phyloP scores from a whole-genome alignment of 2,329 filamentous ascomycete species.

The Aotearoamyces nothofagi region DNA sequence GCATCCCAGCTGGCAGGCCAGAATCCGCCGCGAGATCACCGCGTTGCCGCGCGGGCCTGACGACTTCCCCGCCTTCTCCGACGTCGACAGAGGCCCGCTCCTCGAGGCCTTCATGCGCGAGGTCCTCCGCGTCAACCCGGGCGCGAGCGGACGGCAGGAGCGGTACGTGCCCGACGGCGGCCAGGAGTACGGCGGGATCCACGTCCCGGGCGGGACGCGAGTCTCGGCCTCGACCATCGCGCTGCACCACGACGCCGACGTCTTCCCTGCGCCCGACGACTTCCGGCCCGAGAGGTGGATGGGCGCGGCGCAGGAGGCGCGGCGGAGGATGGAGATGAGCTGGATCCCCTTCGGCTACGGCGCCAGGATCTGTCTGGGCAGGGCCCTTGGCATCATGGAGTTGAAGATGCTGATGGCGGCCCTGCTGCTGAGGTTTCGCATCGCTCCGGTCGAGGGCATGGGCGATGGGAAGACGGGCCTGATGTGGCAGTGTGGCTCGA shows the following conservation, averaged over 20 bases:
- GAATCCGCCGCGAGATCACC: too few species aligned
- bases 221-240: background rate
- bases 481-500: too few species aligned
- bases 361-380: background rate
- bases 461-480: too few species aligned
- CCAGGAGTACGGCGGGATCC: conserved; percentile 20
- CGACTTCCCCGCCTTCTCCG: too few species aligned
- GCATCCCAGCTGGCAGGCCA: too few species aligned
- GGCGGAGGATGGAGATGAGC: background rate
- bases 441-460: too few species aligned
- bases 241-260: conserved; percentile 19
- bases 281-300: conserved; percentile 21
- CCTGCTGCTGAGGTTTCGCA: background rate
- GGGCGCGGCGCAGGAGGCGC: background rate
- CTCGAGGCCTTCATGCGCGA: conserved; percentile 43
- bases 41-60: too few species aligned
- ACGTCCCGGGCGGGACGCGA: background rate
- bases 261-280: conserved; percentile 10
- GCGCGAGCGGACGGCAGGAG: conserved; percentile 39
- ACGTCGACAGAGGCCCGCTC: conserved; percentile 32
- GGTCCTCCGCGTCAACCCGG: conserved; percentile 37
- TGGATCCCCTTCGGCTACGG: background rate
- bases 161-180: conserved; percentile 30
- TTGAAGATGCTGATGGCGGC: background rate
- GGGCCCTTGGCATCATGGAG: background rate